Base-by-base conservation (phyloP, 2,329 filamentous ascomycete species). In the Ophiocordyceps camponoti-rufipedis region DNA sequence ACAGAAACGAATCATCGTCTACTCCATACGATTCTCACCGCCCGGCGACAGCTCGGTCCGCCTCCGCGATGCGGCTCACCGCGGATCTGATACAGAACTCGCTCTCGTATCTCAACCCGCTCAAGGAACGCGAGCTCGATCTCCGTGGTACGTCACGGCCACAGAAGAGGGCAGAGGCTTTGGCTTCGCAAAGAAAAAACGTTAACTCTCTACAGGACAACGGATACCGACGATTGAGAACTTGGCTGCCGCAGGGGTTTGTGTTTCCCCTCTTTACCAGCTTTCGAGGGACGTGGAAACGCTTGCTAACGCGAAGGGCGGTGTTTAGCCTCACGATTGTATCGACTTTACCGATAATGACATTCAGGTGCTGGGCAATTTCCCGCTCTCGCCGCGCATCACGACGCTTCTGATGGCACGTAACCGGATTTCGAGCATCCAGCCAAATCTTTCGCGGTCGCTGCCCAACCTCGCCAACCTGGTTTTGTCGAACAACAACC, bases 341-440 rank as follows among this genome's bases (percentile, higher is more conserved):
- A 93, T 98, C 71, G 91, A 98, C 68, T 81, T 98, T 57, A 96
- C 91, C 64, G 91, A 98, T 71, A 98, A 98, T 64, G 88, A 95
- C 65, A 89, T 98, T 58, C 78, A 85, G 55, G 71, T 82, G 44
- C 75, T 98, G 51, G 82, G 80, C 52, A 95, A 95, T 68, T 94
- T 98, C 62, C 91, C 91, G 4, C 78, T 94, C 44, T 89, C 84
- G 46, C 88, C 86, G 42, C 83, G 91, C 54, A 72, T 96, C 56
- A 83, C 78, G 54, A 94, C 86, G 18, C 75, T 98, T 40, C 78
- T 98, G 43, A 76, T 94, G 46, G 87, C 87, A 45, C 80, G 87
- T 52, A 98, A 98, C 66, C 82, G 91, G 54, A 74, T 98, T 58
- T 70, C 80, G 47, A 77, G 74, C 57, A 88, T 98, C 58, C 85